These are phyloP conservation scores for Lachnum nothofagi DNA, from an alignment of 2,329 filamentous ascomycete genomes.

Conservation along the genomic window DNA sequence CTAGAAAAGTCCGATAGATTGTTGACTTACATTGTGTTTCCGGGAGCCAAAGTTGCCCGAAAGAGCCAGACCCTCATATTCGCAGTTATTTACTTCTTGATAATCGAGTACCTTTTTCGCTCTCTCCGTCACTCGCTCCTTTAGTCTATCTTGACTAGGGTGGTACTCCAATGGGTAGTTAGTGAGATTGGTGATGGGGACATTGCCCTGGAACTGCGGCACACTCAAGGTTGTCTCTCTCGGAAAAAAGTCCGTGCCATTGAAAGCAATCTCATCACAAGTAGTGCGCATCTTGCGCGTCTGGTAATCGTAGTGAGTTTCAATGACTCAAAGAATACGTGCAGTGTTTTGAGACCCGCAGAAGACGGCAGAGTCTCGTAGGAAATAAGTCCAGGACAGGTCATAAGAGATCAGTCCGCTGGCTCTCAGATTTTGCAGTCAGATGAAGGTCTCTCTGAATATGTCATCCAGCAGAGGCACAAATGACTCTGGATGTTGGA, in stretches of 20 bases:
- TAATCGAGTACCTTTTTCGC: conserved; percentile 40
- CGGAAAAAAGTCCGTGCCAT: conserved; percentile 43
- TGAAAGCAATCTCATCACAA: conserved; percentile 38
- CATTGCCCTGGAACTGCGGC: conserved; percentile 36
- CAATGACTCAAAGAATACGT: conserved; percentile 32
- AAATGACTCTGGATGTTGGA: too few relatives aligned
- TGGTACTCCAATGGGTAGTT: conserved; percentile 35
- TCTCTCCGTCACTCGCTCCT: conserved; percentile 28
- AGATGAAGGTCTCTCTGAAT: conserved; percentile 38
- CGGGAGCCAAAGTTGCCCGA: conserved; percentile 7
- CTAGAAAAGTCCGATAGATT: conserved; percentile 16
- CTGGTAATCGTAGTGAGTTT: conserved; percentile 8
- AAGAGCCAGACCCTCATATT: conserved; percentile 40
- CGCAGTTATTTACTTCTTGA: conserved; percentile 39
- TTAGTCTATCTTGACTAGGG: conserved; percentile 20
- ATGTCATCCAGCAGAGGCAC: conserved; percentile 40
- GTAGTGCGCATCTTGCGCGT: conserved; percentile 14
- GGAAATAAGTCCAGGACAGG: conserved; percentile 43
- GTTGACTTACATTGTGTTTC: conserved; percentile 31
- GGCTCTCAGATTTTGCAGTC: conserved; percentile 35
- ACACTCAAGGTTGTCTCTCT: conserved; percentile 32
- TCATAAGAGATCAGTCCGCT: conserved; percentile 39
- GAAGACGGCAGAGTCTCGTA: conserved; percentile 37
- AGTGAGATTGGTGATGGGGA: conserved; percentile 37
- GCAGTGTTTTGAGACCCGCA: conserved; percentile 38